Base-by-base conservation (phyloP, 257 asterid genomes). In the Solanum microdontum region DNA sequence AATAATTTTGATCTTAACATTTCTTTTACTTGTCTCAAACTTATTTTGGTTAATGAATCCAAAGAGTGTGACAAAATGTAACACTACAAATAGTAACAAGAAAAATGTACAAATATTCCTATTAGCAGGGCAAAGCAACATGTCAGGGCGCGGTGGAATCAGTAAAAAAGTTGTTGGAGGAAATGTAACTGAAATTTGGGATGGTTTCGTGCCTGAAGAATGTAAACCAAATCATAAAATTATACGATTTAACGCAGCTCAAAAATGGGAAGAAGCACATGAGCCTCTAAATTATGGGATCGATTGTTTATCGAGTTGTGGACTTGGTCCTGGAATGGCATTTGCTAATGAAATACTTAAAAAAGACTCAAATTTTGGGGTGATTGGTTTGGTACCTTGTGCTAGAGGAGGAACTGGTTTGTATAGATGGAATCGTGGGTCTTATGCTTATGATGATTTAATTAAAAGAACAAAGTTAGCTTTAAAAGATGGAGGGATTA, bases 61-160 rank as follows among this genome's bases (percentile, higher is more conserved):
- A 14, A 79, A 15, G 5, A 26, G 39, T 4, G 84, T 26, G 5
- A 79, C 48, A 8, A 23, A 79, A 15, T 79, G 84, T 43, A 79
- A 24, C 64, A 39, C 82, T 34, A 74, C 13, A 7, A 70, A 9
- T 7, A 72, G 5, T 12, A 6, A 3, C 24, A 79, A 43, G 66
- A 79, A 79, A 26, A 79, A 79, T 4, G 4, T 79, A 43, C 84
- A 90, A 90, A 93, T 95, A 40, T 93, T 94, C 92, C 62, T 96
- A 72, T 90, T 96, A n/a, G 98, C 94, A 68, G 98, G 99, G 23
- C 98, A 96, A 26, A 95, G 99, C 88, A 96, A 96, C 90, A 96
- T 96, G 99, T 83, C 99, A 3, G 99, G 99, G 37, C 93, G 98
- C 6, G 99, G 98, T 0, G 98, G 97, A 5, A 94, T 92, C 3